Base-by-base conservation (phyloP, 768 basidiomycete genomes). In the Dentipellis fragilis region DNA sequence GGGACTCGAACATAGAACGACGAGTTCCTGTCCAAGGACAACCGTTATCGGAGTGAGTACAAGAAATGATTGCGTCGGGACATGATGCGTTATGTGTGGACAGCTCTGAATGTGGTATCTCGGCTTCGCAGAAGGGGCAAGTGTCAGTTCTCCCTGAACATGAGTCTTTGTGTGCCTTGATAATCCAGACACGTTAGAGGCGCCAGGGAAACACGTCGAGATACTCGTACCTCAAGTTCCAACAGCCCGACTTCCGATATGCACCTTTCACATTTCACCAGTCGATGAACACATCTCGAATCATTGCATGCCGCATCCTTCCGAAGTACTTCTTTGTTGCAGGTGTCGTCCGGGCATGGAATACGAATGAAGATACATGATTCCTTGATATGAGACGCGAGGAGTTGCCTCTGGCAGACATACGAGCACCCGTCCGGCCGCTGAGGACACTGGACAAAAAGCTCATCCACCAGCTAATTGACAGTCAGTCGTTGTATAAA, bases 381-480 rank as follows among this genome's bases (percentile, higher is more conserved):
- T 6, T 83, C 80, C 54, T 73, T 75, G 57, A 89, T 66, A 65
- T 93, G 90, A 0, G 73, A 61, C 7, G 75, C 70, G n/a, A 89
- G 67, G 22, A 81, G 67, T 63, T 87, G 85, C 34, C 90, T 72
- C 64, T 93, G 84, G 56, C 79, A 81, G 2, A 77, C 80, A 66
- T 81, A 68, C 5, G 65, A 59, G 63, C 89, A 92, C 10, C 89
- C 89, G 1, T 74, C 71, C 14, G 64, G 58, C 21, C 73, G 73
- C 56, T 87, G 74, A 7, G 80, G 75, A 67, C 90, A 93, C 66
- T 84, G 80, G 0, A 92, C 88, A 12, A 77, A 45, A 46, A 93
- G 75, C 71, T 93, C 90, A 59, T 92, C 89, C 46, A 91, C 90
- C 52, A 93, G 78, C 89, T 92, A 59, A 17, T 59, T 51, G 1